A percentile compares a stretch with the other conserved stretches of the same genome.
Conservation (phyloP, 2,329 filamentous ascomycete species). For the Nigrospora osmanthi region DNA sequence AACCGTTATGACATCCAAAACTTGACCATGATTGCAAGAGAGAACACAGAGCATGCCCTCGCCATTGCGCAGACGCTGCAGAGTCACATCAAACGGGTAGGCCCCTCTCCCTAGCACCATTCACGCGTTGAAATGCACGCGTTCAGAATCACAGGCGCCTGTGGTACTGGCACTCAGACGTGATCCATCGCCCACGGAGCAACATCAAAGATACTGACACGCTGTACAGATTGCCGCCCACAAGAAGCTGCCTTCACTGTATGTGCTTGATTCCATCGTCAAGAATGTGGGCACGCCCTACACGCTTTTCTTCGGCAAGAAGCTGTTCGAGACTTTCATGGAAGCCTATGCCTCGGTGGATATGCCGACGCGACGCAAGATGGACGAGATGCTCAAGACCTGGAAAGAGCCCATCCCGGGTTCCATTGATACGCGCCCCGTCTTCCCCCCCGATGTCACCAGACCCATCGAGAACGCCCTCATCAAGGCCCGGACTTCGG, state of each 20-base stretch:
- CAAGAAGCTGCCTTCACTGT: constrained; percentile 91
- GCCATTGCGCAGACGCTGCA: constrained; percentile 86
- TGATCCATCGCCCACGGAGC: too few species aligned
- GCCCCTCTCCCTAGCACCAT: constrained; percentile 24
- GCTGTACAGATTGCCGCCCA: constrained; percentile 66
- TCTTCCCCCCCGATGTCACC: constrained; percentile 82
- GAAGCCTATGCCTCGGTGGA: constrained; percentile 90
- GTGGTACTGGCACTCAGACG: too few species aligned
- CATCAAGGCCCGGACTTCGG: constrained; percentile 66
- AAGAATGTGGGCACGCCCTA: constrained; percentile 99
- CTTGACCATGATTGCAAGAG: constrained; percentile 92
- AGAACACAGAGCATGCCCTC: constrained; percentile 92
- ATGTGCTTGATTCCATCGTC: constrained; percentile 95
- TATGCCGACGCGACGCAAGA: constrained; percentile 71
- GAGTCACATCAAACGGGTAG: constrained; percentile 91
- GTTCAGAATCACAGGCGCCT: too few species aligned
- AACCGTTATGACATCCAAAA: constrained; percentile 95
- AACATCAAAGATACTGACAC: constrained; percentile 27
- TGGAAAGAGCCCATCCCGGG: constrained; percentile 97
- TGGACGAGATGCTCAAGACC: constrained; percentile 95
- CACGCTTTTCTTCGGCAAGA: constrained; percentile 86
- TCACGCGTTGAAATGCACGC: too few species aligned
- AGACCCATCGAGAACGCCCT: constrained; percentile 90
- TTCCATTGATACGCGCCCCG: constrained; percentile 83
- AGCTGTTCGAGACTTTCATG: constrained; percentile 93